phyloP scores from a whole-genome alignment of 208 protist species.

The Plasmodiophora brassicae region DNA sequence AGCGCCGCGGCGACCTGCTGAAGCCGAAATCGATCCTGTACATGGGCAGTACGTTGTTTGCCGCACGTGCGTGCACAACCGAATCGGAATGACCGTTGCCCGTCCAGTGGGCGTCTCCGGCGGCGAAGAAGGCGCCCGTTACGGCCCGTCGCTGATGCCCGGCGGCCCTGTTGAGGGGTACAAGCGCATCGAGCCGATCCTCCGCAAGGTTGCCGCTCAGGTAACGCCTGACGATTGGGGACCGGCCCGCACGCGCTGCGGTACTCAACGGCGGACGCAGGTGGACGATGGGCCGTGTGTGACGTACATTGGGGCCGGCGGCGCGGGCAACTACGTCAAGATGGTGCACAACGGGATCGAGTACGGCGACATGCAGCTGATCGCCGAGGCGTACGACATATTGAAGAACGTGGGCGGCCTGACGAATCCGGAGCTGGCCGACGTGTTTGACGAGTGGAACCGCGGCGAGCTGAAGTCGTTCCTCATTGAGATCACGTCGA shows the following conservation, averaged over 20 bases:
- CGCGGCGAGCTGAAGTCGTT: conserved; percentile 83
- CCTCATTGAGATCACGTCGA: conserved; percentile 95
- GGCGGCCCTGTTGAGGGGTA: conserved; percentile 85
- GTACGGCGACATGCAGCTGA: conserved; percentile 96
- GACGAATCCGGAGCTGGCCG: conserved; percentile 78
- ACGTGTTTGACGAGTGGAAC: conserved; percentile 89
- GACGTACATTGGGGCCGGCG: conserved; percentile 79
- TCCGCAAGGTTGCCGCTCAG: conserved; percentile 89
- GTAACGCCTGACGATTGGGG: conserved; percentile 49
- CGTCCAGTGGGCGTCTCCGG: conserved; percentile 96
- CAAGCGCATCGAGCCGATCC: conserved; percentile 81
- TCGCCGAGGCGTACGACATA: conserved; percentile 88
- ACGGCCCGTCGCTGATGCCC: conserved; percentile 96
- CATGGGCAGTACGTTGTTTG: conserved; percentile 58
- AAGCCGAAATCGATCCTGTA: conserved; percentile 76
- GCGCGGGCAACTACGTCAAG: conserved; percentile 96
- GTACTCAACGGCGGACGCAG: too few relatives aligned
- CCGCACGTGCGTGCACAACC: too few relatives aligned
- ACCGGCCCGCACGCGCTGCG: background rate
- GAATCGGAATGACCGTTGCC: too few relatives aligned
- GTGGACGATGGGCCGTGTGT: conserved; percentile 37
- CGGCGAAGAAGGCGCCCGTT: conserved; percentile 94
- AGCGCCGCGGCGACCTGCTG: conserved; percentile 74
- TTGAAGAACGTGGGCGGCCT: conserved; percentile 76
- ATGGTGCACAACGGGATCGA: conserved; percentile 98